Evolutionary conservation across 2,329 filamentous ascomycete genomes (phyloP), one percentile per base, ranked within the genome.

Genomic region (Gaeumannomyces tritici): DNA sequence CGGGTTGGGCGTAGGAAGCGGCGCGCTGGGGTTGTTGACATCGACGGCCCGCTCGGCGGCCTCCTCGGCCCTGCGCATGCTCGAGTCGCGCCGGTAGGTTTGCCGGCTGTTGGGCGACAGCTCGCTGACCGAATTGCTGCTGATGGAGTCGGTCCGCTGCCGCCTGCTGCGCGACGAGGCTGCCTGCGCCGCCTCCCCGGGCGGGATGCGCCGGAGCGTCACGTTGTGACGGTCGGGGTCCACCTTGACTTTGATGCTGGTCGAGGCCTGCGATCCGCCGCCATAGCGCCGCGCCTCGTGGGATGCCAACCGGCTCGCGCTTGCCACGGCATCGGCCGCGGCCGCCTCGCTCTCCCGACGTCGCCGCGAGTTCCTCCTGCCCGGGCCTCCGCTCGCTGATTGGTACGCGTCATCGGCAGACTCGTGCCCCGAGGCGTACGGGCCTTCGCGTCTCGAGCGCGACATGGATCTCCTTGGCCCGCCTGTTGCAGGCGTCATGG

Each of bases 201-300:
- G 84, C 0, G 85, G 86, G 28, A 88, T 73, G 47, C 83, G 78
- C 51, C 85, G 80, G 55, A 88, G 73, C 18, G 85, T 88, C 63
- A 88, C 80, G 65, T 85, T 85, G 63, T 85, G 81, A 35, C 78
- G 79, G 67, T 88, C 84, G 66, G 85, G 82, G 65, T 86, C 81
- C 58, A 87, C 77, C 68, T 82, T 83, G 62, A 87, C 74, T 69
- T 83, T 85, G 63, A 87, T 80, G 68, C 84, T 77, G 3, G 81
- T 77, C 72, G 71, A 47, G 11, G 27, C 27, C 54, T 21, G 42
- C 42, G 42, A 51, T n/a, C 18, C 42, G 58, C 28, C 73, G 60
- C 28, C 73, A 60, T 72, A 65, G 29, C 70, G 68, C 33, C 73
- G 71, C 54, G 80, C 78, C 66, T 83, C 78, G 66, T 76, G 76